Evolutionary conservation across 2,329 filamentous ascomycete species (phyloP).

Genomic region (Zasmidium cellare): DNA sequence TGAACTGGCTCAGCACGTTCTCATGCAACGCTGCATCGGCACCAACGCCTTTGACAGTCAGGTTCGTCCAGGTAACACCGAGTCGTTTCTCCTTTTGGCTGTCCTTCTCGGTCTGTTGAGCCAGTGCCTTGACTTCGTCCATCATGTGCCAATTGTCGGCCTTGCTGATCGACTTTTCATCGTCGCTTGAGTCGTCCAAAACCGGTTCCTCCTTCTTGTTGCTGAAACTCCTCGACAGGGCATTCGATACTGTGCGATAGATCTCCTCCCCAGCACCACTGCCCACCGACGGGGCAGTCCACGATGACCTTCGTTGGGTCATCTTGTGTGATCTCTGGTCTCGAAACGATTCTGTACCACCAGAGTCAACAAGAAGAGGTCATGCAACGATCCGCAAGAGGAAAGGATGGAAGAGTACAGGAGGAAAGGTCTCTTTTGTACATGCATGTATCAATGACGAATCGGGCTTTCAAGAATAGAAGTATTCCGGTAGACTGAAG

Average conservation of each 20-base stretch:
- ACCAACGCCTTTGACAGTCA: constrained; percentile 64
- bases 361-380: neutral
- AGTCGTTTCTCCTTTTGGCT: constrained; percentile 53
- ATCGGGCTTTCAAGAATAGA: constrained; percentile 1
- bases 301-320: constrained; percentile 8
- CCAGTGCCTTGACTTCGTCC: constrained; percentile 47
- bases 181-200: constrained; percentile 7
- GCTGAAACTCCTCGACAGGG: constrained; percentile 16
- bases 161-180: constrained; percentile 31
- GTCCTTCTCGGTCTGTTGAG: constrained; percentile 47
- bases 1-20: constrained; percentile 58
- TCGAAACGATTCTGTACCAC: neutral
- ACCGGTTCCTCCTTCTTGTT: constrained; percentile 6
- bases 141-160: constrained; percentile 53
- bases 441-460: constrained; percentile 1
- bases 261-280: constrained; percentile 22
- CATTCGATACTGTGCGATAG: constrained; percentile 20
- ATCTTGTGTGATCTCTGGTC: neutral
- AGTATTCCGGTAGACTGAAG: neutral
- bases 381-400: neutral
- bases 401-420: neutral
- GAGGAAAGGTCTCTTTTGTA: neutral
- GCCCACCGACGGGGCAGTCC: constrained; percentile 12
- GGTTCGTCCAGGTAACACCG: constrained; percentile 65
- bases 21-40: constrained; percentile 63